Evolutionary conservation across 2,329 filamentous ascomycete genomes (phyloP), one percentile per base, ranked within the genome.

Genomic region (Daldinia sp.): DNA sequence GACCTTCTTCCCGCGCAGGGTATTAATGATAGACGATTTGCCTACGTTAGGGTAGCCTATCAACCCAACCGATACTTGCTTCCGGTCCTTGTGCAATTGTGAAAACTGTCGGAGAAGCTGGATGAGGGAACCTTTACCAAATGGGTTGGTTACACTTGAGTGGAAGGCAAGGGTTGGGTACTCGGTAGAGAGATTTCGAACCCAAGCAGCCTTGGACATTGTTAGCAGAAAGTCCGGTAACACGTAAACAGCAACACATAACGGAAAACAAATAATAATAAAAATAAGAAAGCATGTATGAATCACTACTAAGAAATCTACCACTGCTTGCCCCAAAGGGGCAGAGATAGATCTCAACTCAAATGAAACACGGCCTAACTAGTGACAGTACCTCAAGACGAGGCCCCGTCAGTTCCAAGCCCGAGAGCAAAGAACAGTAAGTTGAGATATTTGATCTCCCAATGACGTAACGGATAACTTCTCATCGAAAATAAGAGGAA

Each of bases 231-330:
- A 56, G 41, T 58, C 45, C 32, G n/a, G n/a, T n/a, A n/a, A 34
- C 39, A 62, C 63, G 57, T 48, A 59, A 69, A 13, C 9, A 30
- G 2, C 3, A 17, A 1, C n/a, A 64, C 67, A 70, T 64, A 73
- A 68, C 43, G 69, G 51, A 70, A 65, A 64, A 67, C 69, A 64
- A 73, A 69, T 47, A 70, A 52, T n/a, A n/a, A n/a, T n/a, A n/a
- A 70, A 65, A 50, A 63, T 58, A 68, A 74, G 72, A 80, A 84
- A 82, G 56, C 65, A 87, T 94, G 90, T 99, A 86, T 94, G 94
- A 90, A 90, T 91, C 92, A 90, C 92, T 90, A 98, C 95, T 99
- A 99, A 96, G 95, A 98, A 91, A 84, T 86, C 86, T 87, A 87
- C 90, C 88, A 94, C 81, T 80, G 80, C 80, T 81, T 78, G 81